A percentile compares a stretch with the other conserved stretches of the same genome.
phyloP scores from a whole-genome alignment of 2,329 filamentous ascomycete genomes.

The Xylariales sp. region DNA sequence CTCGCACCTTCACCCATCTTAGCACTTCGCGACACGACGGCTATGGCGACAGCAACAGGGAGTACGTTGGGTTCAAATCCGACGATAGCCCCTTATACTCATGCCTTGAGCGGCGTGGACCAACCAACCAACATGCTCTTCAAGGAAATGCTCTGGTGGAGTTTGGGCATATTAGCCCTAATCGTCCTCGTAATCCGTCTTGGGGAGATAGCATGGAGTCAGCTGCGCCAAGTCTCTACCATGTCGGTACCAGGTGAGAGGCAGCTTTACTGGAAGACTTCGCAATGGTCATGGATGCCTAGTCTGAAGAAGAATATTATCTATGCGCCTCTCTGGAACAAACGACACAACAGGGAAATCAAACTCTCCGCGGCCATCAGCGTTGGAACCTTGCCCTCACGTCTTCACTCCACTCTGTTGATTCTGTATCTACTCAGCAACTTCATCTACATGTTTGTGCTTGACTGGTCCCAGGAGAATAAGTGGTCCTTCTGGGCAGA shows the following conservation, averaged over 20 bases:
- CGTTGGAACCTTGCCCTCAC: conserved; percentile 60
- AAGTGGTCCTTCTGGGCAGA: conserved; percentile 68
- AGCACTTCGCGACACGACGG: conserved; percentile 19
- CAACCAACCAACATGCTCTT: conserved; percentile 54
- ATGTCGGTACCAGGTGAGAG: conserved; percentile 48
- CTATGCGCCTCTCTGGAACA: conserved; percentile 59
- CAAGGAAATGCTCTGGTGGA: conserved; percentile 56
- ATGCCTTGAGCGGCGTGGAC: conserved; percentile 56
- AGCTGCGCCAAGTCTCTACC: conserved; percentile 54
- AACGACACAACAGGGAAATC: conserved; percentile 65
- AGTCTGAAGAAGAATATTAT: conserved; percentile 57
- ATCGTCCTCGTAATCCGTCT: conserved; percentile 50
- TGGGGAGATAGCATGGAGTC: conserved; percentile 48
- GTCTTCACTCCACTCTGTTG: conserved; percentile 57
- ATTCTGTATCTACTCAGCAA: conserved; percentile 56
- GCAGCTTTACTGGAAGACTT: conserved; percentile 55
- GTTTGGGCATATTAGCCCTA: conserved; percentile 50
- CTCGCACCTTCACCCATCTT: conserved; percentile 22
- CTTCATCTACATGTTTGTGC: conserved; percentile 55
- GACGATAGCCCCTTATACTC: conserved; percentile 52
- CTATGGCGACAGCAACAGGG: conserved; percentile 16
- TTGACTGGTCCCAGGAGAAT: conserved; percentile 56
- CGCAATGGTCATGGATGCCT: conserved; percentile 58
- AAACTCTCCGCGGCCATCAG: conserved; percentile 51
- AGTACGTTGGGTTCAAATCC: conserved; percentile 26